Evolutionary conservation across 164 flowering plant species (phyloP).

Genomic region (Annona cherimola): DNA sequence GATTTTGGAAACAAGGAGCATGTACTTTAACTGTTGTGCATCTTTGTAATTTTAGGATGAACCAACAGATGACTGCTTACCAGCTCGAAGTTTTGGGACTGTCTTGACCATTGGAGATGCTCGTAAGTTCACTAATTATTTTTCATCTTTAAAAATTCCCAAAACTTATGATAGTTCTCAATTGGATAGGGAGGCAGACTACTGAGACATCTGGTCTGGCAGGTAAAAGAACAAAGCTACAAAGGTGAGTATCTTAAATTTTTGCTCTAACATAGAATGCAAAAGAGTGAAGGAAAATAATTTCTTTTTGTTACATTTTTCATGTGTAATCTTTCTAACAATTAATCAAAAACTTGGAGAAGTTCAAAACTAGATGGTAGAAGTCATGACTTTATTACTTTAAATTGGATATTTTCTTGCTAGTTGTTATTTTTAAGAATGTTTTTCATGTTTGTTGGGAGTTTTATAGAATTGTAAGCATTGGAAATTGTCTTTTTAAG

Average conservation of each 20-base stretch:
- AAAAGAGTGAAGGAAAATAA: neutral
- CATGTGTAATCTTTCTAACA: too few relatives aligned
- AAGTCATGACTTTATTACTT: neutral
- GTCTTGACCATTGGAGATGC: slow-evolving; percentile 45
- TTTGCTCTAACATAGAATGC: neutral
- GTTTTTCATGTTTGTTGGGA: too few relatives aligned
- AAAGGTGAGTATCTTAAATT: slow-evolving; percentile 37
- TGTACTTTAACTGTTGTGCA: neutral
- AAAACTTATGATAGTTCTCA: slow-evolving; percentile 1
- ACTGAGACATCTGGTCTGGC: slow-evolving; percentile 27
- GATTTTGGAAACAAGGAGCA: neutral
- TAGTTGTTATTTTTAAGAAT: neutral
- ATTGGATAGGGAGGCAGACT: slow-evolving; percentile 42
- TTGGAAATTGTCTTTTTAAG: too few relatives aligned
- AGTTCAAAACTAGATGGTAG: too few relatives aligned
- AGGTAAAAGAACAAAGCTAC: slow-evolving; percentile 44
- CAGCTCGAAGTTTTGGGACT: slow-evolving; percentile 81
- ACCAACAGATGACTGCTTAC: slow-evolving; percentile 32
- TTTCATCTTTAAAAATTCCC: neutral
- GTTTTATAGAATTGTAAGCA: too few relatives aligned
- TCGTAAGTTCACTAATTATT: slow-evolving; percentile 30
- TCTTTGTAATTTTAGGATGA: slow-evolving; percentile 39
- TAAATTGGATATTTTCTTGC: neutral
- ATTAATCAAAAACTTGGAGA: too few relatives aligned
- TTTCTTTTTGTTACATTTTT: neutral